Base-by-base conservation (phyloP, 306 rosid species). In the Vachellia pachyceras region DNA sequence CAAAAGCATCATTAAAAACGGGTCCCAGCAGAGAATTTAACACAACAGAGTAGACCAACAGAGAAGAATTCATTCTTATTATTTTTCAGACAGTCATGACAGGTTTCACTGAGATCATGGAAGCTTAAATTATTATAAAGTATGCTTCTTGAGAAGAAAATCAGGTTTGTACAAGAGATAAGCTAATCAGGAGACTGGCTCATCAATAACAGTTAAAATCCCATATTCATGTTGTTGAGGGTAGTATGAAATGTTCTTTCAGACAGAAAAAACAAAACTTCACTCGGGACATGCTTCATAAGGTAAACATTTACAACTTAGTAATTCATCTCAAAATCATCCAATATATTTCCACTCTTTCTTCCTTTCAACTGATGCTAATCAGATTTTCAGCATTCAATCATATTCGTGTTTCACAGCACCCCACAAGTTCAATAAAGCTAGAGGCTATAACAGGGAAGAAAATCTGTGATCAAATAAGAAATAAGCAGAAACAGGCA, bases 321-420 rank as follows among this genome's bases (percentile, higher is more conserved):
- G 25, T 77, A 33, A 54, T 10, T 57, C 60, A 52, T n/a, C 40
- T 9, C 12, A 60, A 60, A 25, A 5, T 25, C 39, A 37, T n/a
- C n/a, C n/a, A n/a, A n/a, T n/a, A n/a, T n/a, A n/a, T n/a, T n/a
- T n/a, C n/a, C 8, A 60, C 39, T 25, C 39, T 10, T 60, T 60
- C 67, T 58, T 17, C 66, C 66, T 58, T 10, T 55, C 5, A 25
- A 60, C 17, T 10, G 12, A 12, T 25, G 23, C 3, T 8, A 58
- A 58, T 58, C 36, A 49, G 20, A 78, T 52, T 73, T 55, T 73
- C 25, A 64, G 74, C 58, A 50, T 63, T 15, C 75, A 64, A 15
- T 63, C 67, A 42, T 14, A 78, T 52, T 23, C 63, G 20, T 42
- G 75, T 78, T 42, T 78, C 13, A 36, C 1, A 46, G 58, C 39